Percentiles rank a stretch among this genome's conserved stretches.
phyloP scores from a whole-genome alignment of 2,329 filamentous ascomycete species.

The Sporothrix phasma region DNA sequence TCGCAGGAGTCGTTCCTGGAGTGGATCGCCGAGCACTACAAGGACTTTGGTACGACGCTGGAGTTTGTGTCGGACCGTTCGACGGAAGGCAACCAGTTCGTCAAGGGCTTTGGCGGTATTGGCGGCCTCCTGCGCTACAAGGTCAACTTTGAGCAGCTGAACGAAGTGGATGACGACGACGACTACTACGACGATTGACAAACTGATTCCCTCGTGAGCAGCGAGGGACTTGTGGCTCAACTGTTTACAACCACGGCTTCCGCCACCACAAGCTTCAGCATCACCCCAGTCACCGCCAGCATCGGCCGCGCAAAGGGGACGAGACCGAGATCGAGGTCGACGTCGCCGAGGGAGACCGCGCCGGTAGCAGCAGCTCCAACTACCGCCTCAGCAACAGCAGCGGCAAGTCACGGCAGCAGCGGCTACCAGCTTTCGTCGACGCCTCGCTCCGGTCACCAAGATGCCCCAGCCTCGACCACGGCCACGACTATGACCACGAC shows the following conservation, averaged over 20 bases:
- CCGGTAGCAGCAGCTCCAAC: not conserved
- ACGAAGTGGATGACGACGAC: constrained; percentile 82
- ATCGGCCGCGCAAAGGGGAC: not conserved
- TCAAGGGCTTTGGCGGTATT: constrained; percentile 98
- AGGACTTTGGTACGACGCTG: constrained; percentile 88
- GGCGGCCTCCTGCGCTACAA: constrained; percentile 97
- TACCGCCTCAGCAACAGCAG: not conserved
- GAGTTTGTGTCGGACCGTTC: constrained; percentile 98
- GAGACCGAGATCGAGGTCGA: not conserved
- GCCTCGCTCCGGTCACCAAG: constrained; percentile 1
- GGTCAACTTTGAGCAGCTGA: constrained; percentile 99
- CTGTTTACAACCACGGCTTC: constrained; percentile 29
- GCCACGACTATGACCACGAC: too few species aligned
- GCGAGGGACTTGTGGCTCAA: constrained; percentile 72
- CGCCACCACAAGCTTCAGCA: constrained; percentile 9
- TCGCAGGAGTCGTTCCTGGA: constrained; percentile 91
- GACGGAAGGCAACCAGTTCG: constrained; percentile 98
- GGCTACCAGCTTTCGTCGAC: not conserved
- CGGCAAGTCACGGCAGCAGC: not conserved
- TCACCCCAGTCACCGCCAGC: not conserved
- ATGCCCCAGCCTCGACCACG: not conserved
- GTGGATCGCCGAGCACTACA: constrained; percentile 98
- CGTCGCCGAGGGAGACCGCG: not conserved
- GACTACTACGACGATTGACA: constrained; percentile 93
- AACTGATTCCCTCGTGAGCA: constrained; percentile 72